Evolutionary conservation across 768 basidiomycete species (phyloP), one percentile per base, ranked within the genome.

Genomic region (Chlorophyllum brunneum): DNA sequence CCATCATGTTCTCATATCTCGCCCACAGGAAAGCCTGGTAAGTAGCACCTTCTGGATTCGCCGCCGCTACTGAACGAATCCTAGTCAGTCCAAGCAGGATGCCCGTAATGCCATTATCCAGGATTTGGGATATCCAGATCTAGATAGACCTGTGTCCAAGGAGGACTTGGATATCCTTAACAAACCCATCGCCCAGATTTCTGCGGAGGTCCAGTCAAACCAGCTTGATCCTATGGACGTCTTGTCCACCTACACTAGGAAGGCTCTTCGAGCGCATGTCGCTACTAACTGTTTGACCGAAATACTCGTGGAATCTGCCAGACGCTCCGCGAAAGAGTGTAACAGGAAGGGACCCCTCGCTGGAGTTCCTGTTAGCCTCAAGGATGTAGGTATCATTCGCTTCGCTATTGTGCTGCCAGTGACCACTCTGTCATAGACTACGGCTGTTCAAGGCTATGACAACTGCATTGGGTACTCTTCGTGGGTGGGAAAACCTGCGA

Each of bases 281-380:
- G 66, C 69, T 55, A 83, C 80, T 26, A 85, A 85, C 60, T 85
- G 83, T 59, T 68, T 85, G 57, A 80, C 81, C 13, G 82, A 84
- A 58, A 68, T 85, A 45, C 71, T 82, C 67, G 77, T 82, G 47
- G 60, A 65, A 1, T 61, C 66, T 6, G 76, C 76, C 27, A 59
- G 69, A 18, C 34, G 54, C 30, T 65, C 66, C 65, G 73, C 66
- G 0, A 57, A 60, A 4, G 67, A 68, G 11, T 75, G 69, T 22
- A 64, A 68, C 26, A 58, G 54, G 34, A 55, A 67, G 11, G 73
- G 70, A 1, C 77, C 81, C 1, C 65, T 85, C 6, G 79, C 82
- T 5, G 82, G 83, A 13, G 70, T 85, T 1, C 84, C 83, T 8
- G 69, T 85, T 18, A 81, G 79, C 37, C 58, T 83, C 50, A 84